phyloP scores from a whole-genome alignment of 2,329 filamentous ascomycete genomes.

The Hypoxylon sp. region DNA sequence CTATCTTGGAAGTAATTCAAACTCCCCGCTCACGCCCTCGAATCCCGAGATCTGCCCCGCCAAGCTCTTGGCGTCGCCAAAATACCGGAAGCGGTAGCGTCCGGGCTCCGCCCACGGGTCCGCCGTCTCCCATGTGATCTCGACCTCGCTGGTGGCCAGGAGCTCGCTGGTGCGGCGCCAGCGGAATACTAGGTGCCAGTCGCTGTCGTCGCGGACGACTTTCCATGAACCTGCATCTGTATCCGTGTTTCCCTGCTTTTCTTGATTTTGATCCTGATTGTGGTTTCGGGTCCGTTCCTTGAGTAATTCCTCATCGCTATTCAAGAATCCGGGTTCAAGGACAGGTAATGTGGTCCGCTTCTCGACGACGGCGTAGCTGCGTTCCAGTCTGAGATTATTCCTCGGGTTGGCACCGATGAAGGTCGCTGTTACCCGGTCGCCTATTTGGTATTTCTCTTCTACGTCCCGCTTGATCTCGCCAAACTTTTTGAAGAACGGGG shows the following conservation, averaged over 20 bases:
- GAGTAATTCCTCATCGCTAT: conserved; percentile 10
- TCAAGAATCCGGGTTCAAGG: conserved; percentile 27
- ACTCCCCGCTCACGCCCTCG: conserved; percentile 72
- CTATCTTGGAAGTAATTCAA: conserved; percentile 51
- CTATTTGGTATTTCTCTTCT: conserved; percentile 64
- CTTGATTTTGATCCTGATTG: not conserved
- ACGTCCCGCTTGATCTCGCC: conserved; percentile 74
- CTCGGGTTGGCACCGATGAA: conserved; percentile 91
- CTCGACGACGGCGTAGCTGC: conserved; percentile 84
- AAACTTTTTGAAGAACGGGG: conserved; percentile 75
- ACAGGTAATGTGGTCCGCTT: conserved; percentile 56
- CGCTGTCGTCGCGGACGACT: conserved; percentile 77
- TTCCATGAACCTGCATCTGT: conserved; percentile 65
- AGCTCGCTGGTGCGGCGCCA: conserved; percentile 81
- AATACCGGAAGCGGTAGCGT: conserved; percentile 82
- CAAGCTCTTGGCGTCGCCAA: conserved; percentile 80
- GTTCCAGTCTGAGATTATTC: conserved; percentile 84
- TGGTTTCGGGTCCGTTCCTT: conserved; percentile 1
- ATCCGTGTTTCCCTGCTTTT: not conserved
- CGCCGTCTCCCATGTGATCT: conserved; percentile 83
- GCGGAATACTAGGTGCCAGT: conserved; percentile 85
- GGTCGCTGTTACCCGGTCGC: conserved; percentile 71
- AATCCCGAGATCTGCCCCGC: conserved; percentile 75
- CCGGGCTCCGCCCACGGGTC: conserved; percentile 64
- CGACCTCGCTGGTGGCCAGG: conserved; percentile 81